These are phyloP conservation scores for Onygenales sp. DNA, from an alignment of 2,329 filamentous ascomycete genomes.

Conservation along the genomic window DNA sequence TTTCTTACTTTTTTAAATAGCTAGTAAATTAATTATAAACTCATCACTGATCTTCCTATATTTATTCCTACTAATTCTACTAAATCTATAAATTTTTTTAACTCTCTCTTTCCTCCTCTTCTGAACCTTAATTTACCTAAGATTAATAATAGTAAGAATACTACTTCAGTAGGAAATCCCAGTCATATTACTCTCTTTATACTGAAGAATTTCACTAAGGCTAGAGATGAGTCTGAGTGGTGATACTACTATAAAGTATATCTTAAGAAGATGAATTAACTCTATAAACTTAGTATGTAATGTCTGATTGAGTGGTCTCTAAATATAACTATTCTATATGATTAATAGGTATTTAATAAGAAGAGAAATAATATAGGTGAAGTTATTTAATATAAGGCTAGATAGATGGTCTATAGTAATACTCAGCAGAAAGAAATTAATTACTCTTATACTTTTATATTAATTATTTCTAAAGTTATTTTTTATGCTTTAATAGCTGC, in stretches of 20 bases:
- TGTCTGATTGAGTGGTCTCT: background rate
- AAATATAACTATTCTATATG: background rate
- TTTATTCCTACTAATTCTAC: no score
- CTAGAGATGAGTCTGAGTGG: background rate
- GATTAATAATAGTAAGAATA: no score
- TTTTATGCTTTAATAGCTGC: no score
- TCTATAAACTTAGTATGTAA: background rate
- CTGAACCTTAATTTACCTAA: no score
- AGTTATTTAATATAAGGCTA: background rate
- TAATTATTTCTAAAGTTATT: no score
- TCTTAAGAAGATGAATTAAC: background rate
- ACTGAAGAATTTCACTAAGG: background rate
- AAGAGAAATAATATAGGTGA: background rate
- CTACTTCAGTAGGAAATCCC: background rate
- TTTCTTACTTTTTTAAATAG: no score
- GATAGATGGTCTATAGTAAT: no score
- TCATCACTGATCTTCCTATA: no score
- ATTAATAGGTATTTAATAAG: background rate
- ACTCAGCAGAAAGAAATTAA: no score
- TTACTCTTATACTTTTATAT: no score
- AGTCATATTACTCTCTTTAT: background rate
- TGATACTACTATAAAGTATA: background rate
- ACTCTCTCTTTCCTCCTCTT: rapidly evolving
- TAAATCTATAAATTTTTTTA: no score
- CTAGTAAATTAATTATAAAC: no score